Percentiles rank a stretch among this genome's conserved stretches.
Evolutionary conservation across 208 protist genomes (phyloP).

Genomic region (Kentomonas sorsogonicus): DNA sequence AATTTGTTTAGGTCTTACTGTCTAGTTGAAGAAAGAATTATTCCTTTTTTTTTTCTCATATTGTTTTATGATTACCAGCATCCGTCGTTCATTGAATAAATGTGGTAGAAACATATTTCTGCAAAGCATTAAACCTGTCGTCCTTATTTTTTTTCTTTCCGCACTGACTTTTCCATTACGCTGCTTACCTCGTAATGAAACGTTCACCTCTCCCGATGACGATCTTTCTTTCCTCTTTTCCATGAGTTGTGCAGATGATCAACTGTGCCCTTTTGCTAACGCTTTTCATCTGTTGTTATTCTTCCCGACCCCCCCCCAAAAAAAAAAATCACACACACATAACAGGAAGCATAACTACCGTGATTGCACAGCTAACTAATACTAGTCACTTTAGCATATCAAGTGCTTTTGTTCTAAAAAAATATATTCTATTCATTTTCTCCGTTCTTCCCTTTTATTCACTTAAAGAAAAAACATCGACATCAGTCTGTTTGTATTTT

Average conservation of each 20-base stretch:
- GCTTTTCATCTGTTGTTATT: too few relatives aligned
- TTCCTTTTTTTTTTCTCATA: constrained; percentile 4
- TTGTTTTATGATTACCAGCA: constrained; percentile 1
- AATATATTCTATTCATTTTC: constrained; percentile 2
- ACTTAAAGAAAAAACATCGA: not conserved
- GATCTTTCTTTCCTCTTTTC: constrained; percentile 5
- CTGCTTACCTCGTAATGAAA: not conserved
- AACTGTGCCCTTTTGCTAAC: not conserved
- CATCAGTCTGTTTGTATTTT: not conserved
- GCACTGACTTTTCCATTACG: not conserved
- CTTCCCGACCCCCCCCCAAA: too few relatives aligned
- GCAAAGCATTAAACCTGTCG: too few relatives aligned
- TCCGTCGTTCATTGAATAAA: not conserved
- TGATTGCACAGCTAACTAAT: too few relatives aligned
- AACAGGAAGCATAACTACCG: too few relatives aligned
- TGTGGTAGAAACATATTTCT: too few relatives aligned
- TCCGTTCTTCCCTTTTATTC: constrained; percentile 7
- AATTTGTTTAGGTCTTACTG: not conserved
- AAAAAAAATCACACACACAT: too few relatives aligned
- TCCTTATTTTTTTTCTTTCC: too few relatives aligned
- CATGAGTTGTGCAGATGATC: not conserved
- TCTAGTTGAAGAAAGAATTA: not conserved
- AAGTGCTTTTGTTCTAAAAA: too few relatives aligned
- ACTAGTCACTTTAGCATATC: too few relatives aligned
- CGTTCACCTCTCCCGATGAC: not conserved